These are phyloP conservation scores for Leucogyrophana mollusca DNA, from an alignment of 768 basidiomycete genomes.

Conservation along the genomic window DNA sequence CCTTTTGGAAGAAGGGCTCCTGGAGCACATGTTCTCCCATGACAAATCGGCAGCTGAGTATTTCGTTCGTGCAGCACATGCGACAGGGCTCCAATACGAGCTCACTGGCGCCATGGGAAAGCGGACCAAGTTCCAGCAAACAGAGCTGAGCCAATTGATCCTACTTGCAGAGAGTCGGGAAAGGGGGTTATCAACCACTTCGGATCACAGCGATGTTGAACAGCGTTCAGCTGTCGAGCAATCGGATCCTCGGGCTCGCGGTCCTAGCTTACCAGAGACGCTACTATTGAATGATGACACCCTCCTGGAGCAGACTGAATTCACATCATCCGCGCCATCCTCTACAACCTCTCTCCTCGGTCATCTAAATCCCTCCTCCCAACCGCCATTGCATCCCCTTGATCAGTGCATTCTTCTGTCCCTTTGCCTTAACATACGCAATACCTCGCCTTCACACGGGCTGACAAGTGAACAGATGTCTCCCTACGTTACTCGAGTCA, in stretches of 20 bases:
- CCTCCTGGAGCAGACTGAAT: slow-evolving; percentile 89
- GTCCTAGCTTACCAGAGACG: slow-evolving; percentile 65
- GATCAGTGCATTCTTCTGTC: slow-evolving; percentile 93
- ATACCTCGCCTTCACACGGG: slow-evolving; percentile 86
- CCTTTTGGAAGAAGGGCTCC: slow-evolving; percentile 72
- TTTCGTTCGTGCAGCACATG: slow-evolving; percentile 76
- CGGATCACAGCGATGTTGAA: slow-evolving; percentile 1
- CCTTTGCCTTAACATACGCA: slow-evolving; percentile 86
- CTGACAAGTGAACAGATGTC: slow-evolving; percentile 91
- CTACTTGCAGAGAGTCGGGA: slow-evolving; percentile 86
- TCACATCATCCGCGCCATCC: slow-evolving; percentile 68
- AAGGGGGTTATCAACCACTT: slow-evolving; percentile 18
- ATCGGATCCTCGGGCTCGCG: slow-evolving; percentile 6
- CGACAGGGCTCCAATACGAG: slow-evolving; percentile 82
- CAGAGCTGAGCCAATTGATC: slow-evolving; percentile 85
- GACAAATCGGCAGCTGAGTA: slow-evolving; percentile 76
- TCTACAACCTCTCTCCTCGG: slow-evolving; percentile 45
- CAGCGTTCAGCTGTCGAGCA: slow-evolving; percentile 3
- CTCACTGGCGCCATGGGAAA: slow-evolving; percentile 92
- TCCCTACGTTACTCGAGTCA: slow-evolving; percentile 87
- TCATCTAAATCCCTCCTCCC: slow-evolving; percentile 79
- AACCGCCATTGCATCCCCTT: slow-evolving; percentile 86
- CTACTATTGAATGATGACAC: slow-evolving; percentile 93
- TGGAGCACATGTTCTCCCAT: slow-evolving; percentile 73
- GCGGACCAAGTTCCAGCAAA: slow-evolving; percentile 90